Evolutionary conservation across 352 stramenopile genomes (phyloP).

Genomic region (Globisporangium echinulatum): DNA sequence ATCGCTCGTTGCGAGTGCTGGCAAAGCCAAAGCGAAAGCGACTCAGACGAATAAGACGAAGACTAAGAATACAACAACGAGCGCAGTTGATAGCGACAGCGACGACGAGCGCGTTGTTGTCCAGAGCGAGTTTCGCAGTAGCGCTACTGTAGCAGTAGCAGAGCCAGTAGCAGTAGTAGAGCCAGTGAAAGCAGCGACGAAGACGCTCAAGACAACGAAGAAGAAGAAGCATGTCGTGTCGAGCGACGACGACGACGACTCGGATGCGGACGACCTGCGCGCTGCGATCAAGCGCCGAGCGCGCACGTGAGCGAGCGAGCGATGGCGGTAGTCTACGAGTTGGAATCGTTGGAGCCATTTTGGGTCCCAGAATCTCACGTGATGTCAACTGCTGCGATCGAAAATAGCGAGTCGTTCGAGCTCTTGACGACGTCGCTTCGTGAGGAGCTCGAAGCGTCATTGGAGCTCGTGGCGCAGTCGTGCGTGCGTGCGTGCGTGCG

Average conservation of each 20-base stretch:
- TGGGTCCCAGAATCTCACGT: no score
- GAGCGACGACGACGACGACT: conserved; percentile 43
- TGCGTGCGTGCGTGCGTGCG: no score
- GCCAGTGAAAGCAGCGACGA: conserved; percentile 16
- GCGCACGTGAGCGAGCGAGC: not conserved
- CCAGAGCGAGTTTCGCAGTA: conserved; percentile 59
- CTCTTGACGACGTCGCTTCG: no score
- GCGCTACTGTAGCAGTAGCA: conserved; percentile 1
- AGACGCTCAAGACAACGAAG: conserved; percentile 5
- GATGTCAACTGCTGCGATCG: no score
- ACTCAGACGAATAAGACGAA: conserved; percentile 16
- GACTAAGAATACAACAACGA: conserved; percentile 11
- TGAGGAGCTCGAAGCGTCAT: no score
- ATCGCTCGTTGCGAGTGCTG: conserved; percentile 6
- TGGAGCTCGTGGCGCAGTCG: no score
- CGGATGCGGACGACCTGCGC: conserved; percentile 56
- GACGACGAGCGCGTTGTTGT: conserved; percentile 69
- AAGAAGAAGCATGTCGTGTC: conserved; percentile 31
- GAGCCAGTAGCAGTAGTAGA: conserved; percentile 13
- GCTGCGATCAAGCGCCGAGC: conserved; percentile 47
- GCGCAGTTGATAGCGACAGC: conserved; percentile 26
- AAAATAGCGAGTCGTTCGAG: no score
- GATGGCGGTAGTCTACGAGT: not conserved
- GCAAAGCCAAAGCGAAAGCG: not conserved
- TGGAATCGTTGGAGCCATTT: not conserved